Evolutionary conservation across 352 stramenopile genomes (phyloP).

Genomic region (Pythium rishiriense): DNA sequence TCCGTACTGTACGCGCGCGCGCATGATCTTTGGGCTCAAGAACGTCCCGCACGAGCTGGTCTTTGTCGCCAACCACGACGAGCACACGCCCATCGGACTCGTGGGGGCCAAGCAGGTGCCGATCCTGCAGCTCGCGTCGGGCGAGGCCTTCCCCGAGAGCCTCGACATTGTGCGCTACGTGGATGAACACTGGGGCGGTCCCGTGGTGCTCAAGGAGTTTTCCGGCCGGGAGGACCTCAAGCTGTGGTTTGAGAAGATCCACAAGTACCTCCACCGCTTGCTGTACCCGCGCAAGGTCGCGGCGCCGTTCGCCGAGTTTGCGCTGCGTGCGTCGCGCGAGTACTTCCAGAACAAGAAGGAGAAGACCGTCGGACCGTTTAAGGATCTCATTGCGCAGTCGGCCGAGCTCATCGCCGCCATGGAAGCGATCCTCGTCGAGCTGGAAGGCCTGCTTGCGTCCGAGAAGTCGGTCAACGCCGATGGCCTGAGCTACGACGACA

Average conservation of each 20-base stretch:
- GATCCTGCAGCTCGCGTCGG: slow-evolving; percentile 43
- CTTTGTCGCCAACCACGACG: slow-evolving; percentile 55
- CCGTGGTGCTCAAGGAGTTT: slow-evolving; percentile 33
- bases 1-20: slow-evolving; percentile 50
- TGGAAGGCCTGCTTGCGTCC: slow-evolving; percentile 43
- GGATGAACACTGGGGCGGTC: slow-evolving; percentile 43
- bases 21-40: slow-evolving; percentile 57
- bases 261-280: slow-evolving; percentile 37
- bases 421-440: slow-evolving; percentile 39
- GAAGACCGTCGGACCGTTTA: slow-evolving; percentile 49
- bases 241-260: slow-evolving; percentile 47
- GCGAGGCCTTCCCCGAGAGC: slow-evolving; percentile 51
- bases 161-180: slow-evolving; percentile 63
- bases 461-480: slow-evolving; percentile 39
- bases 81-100: slow-evolving; percentile 45
- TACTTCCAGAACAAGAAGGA: slow-evolving; percentile 67
- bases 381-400: slow-evolving; percentile 37
- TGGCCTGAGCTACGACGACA: slow-evolving; percentile 49
- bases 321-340: slow-evolving; percentile 40
- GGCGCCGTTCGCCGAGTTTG: slow-evolving; percentile 49
- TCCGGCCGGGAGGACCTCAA: slow-evolving; percentile 43
- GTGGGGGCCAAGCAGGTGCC: slow-evolving; percentile 51
- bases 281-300: slow-evolving; percentile 53
- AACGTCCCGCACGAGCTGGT: slow-evolving; percentile 37
- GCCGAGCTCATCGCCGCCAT: slow-evolving; percentile 41